Evolutionary conservation across 2,329 filamentous ascomycete species (phyloP).

Genomic region (Venturia effusa): DNA sequence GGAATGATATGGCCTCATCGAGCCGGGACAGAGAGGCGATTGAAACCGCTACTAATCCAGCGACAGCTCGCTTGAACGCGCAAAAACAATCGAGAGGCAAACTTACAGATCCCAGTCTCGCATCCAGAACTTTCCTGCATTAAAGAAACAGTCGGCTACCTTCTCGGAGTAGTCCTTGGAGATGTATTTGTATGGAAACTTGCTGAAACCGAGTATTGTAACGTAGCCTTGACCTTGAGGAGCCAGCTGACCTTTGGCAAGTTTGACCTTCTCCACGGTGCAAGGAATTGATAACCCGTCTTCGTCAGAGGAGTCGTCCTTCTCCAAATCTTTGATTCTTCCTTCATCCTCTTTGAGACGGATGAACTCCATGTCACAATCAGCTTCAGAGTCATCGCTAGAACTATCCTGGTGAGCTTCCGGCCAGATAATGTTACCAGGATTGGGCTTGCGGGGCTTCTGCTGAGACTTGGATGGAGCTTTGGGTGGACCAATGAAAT

Average conservation of each 20-base stretch:
- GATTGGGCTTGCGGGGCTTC: neutral
- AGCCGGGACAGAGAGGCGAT: neutral
- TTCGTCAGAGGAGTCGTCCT: constrained; percentile 1
- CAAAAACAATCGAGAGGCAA: neutral
- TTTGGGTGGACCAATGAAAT: neutral
- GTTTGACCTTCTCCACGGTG: neutral
- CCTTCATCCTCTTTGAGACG: constrained; percentile 4
- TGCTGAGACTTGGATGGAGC: neutral
- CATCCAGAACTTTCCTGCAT: constrained; percentile 44
- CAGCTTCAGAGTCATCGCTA: constrained; percentile 10
- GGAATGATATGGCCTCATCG: neutral
- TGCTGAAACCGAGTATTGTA: constrained; percentile 37
- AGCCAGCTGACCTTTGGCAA: constrained; percentile 23
- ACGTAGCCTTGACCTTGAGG: constrained; percentile 24
- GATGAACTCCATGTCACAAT: constrained; percentile 5
- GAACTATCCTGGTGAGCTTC: neutral
- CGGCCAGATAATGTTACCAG: neutral
- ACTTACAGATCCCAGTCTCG: constrained; percentile 69
- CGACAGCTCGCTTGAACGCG: neutral
- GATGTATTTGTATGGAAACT: constrained; percentile 51
- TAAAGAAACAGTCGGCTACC: constrained; percentile 45
- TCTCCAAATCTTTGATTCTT: neutral
- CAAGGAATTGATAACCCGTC: neutral
- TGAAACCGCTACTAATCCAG: neutral
- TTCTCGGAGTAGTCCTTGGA: constrained; percentile 37